These are phyloP conservation scores for Nymphaea thermarum DNA, from an alignment of 164 flowering plant species.

Conservation along the genomic window DNA sequence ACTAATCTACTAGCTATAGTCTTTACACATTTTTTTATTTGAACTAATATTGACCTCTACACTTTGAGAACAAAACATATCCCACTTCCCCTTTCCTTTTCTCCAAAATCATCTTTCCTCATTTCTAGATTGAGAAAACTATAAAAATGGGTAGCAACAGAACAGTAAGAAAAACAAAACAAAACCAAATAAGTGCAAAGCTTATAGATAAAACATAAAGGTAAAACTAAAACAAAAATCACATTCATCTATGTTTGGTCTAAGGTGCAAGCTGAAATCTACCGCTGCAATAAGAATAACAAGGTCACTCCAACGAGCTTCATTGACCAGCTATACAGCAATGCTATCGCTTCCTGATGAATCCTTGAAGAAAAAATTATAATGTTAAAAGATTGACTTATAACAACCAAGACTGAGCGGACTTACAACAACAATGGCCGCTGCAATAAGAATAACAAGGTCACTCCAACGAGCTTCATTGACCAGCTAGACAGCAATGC, in stretches of 20 bases:
- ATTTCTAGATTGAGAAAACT: no score
- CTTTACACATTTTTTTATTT: no score
- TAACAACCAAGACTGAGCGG: neutral
- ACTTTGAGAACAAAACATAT: no score
- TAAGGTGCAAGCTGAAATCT: conserved; percentile 11
- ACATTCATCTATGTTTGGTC: neutral
- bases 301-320: conserved; percentile 93
- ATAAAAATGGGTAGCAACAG: no score
- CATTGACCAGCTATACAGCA: conserved; percentile 82
- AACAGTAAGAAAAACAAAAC: no score
- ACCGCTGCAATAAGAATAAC: conserved; percentile 96
- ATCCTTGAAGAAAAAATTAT: conserved; percentile 28
- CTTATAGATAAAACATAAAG: neutral
- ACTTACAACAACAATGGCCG: no score
- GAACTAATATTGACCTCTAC: no score
- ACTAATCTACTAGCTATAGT: no score
- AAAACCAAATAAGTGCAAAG: no score
- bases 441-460: conserved; percentile 90
- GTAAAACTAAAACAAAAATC: neutral
- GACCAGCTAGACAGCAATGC: conserved; percentile 79
- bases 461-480: conserved; percentile 93
- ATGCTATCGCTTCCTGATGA: conserved; percentile 76
- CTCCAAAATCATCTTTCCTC: no score
- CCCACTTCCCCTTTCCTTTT: no score
- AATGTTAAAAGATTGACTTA: neutral